phyloP scores from a whole-genome alignment of 2,329 filamentous ascomycete species.

The Polytolypa hystricis region DNA sequence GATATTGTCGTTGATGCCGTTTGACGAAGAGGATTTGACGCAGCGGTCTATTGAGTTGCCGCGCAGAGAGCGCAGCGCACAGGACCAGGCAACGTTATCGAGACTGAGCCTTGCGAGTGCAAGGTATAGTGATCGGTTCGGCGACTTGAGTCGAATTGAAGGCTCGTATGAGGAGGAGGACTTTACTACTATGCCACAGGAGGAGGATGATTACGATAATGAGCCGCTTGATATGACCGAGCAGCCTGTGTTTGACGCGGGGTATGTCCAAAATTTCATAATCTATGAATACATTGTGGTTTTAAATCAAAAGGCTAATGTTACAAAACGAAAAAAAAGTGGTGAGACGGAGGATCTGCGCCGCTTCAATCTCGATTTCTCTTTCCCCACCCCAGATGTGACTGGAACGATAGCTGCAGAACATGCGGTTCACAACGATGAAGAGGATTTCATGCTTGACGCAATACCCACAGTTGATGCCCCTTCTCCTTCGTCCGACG shows the following conservation, averaged over 20 bases:
- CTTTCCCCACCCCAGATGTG: constrained; percentile 27
- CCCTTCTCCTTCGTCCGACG: constrained; percentile 18
- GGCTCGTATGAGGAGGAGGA: constrained; percentile 31
- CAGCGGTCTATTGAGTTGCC: constrained; percentile 33
- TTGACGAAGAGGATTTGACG: constrained; percentile 38
- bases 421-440: constrained; percentile 24
- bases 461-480: constrained; percentile 17
- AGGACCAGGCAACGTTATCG: constrained; percentile 28
- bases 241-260: constrained; percentile 28
- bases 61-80: constrained; percentile 28
- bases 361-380: constrained; percentile 31
- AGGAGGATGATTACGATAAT: constrained; percentile 24
- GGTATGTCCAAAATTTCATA: constrained; percentile 17
- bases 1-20: constrained; percentile 30
- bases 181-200: constrained; percentile 24
- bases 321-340: constrained; percentile 19
- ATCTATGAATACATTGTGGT: neutral
- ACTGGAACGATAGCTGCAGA: constrained; percentile 21
- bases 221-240: constrained; percentile 26
- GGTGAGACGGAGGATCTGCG: constrained; percentile 35
- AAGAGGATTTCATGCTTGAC: constrained; percentile 23
- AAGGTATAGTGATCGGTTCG: constrained; percentile 42
- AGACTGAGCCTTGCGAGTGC: constrained; percentile 33
- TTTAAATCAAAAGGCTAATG: constrained; percentile 8
- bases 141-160: constrained; percentile 36